phyloP scores from a whole-genome alignment of 2,329 filamentous ascomycete species.

The Teratosphaeria epicoccoides region DNA sequence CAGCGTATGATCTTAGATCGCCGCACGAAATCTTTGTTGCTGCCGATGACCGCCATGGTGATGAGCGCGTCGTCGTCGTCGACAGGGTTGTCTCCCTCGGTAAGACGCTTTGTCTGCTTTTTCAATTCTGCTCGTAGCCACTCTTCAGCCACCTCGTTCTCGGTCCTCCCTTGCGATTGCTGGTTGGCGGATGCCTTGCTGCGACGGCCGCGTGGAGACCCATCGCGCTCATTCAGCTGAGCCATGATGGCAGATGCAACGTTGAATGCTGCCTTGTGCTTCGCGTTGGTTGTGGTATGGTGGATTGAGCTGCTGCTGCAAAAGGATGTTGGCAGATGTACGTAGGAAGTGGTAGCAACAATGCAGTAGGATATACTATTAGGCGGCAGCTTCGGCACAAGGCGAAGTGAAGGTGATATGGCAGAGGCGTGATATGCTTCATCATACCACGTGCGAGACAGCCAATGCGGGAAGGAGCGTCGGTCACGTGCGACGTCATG shows the following conservation, averaged over 20 bases:
- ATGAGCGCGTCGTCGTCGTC: constrained; percentile 3
- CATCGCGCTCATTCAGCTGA: neutral
- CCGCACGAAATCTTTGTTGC: neutral
- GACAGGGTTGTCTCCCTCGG: neutral
- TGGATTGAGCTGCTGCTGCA: neutral
- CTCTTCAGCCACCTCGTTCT: neutral
- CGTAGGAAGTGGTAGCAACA: neutral
- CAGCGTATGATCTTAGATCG: neutral
- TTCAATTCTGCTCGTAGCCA: neutral
- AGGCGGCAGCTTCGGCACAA: neutral
- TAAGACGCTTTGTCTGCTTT: neutral
- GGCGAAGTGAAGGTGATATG: neutral
- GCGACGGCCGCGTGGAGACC: too few species aligned
- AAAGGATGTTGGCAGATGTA: neutral
- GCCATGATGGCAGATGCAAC: neutral
- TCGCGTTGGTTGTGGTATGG: neutral
- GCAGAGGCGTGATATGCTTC: neutral
- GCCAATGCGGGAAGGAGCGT: neutral
- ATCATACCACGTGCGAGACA: neutral
- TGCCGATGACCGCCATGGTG: constrained; percentile 6
- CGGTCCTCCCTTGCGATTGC: neutral
- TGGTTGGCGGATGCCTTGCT: too few species aligned
- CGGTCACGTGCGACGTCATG: neutral
- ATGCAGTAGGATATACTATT: neutral
- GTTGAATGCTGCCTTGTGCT: neutral